These are phyloP conservation scores for Diaporthe caulivora DNA, from an alignment of 2,329 filamentous ascomycete species.

Conservation along the genomic window DNA sequence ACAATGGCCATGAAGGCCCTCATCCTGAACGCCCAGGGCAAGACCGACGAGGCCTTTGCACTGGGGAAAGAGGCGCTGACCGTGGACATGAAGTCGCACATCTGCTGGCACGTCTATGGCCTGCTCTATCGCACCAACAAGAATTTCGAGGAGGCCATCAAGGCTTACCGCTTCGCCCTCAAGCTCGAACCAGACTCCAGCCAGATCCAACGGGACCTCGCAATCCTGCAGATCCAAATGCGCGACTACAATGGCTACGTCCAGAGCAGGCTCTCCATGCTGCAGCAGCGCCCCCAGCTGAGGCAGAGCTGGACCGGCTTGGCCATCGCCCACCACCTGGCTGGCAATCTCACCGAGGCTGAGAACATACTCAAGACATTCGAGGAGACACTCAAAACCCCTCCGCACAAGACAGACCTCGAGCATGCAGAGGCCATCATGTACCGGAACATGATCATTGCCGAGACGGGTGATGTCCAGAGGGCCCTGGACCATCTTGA, in stretches of 20 bases:
- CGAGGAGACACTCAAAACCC: conserved; percentile 90
- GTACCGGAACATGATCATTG: conserved; percentile 96
- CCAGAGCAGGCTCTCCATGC: conserved; percentile 87
- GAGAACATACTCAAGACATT: conserved; percentile 93
- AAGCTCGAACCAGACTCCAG: conserved; percentile 92
- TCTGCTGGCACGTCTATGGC: conserved; percentile 99
- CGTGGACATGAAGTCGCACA: conserved; percentile 98
- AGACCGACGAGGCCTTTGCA: conserved; percentile 92
- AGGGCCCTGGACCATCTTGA: conserved; percentile 90
- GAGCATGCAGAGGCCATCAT: conserved; percentile 94
- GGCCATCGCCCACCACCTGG: conserved; percentile 90
- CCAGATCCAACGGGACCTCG: conserved; percentile 94
- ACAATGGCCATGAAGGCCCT: conserved; percentile 99
- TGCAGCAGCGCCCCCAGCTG: conserved; percentile 83
- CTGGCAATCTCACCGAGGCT: conserved; percentile 86
- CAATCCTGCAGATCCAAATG: conserved; percentile 95
- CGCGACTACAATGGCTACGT: conserved; percentile 95
- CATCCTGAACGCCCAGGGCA: conserved; percentile 92
- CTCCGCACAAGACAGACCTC: conserved; percentile 81
- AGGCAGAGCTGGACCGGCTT: conserved; percentile 98
- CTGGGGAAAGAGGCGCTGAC: conserved; percentile 92
- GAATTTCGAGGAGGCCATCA: conserved; percentile 99
- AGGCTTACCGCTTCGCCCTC: conserved; percentile 97
- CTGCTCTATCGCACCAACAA: conserved; percentile 92
- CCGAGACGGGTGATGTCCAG: conserved; percentile 85